Base-by-base conservation (phyloP, 495 filamentous ascomycete genomes). In the Aspergillus bridgeri region DNA sequence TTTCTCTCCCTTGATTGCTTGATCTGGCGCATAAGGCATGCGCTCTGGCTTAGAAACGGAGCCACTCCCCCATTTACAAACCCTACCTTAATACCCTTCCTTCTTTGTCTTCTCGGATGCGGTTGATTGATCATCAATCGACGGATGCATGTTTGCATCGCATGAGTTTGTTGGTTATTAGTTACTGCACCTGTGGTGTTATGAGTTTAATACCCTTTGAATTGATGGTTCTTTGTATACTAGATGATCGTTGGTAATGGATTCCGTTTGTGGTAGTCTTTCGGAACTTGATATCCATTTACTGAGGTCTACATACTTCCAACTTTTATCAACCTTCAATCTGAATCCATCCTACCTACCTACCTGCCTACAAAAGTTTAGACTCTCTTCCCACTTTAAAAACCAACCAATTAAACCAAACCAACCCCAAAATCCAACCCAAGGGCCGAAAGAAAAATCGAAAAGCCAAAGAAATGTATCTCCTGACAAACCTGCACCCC, bases 61-160 rank as follows among this genome's bases (percentile, higher is more conserved):
- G 18, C 19, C 21, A 19, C 15, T 45, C 11, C 43, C 45, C 45
- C 21, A 18, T 20, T 18, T 20, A 47, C 24, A n/a, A n/a, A n/a
- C n/a, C n/a, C n/a, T n/a, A n/a, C n/a, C 45, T 58, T 54, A 54
- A 54, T 57, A 58, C 48, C 56, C 53, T 46, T 46, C 52, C 48
- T 51, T 56, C 13, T 22, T 15, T 38, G 22, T 59, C 13, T n/a
- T 23, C 22, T 48, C 20, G n/a, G 19, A 13, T 22, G 5, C 18
- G 29, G 24, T 50, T 38, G 33, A 38, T 38, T 38, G 33, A 38
- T 38, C 17, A 38, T 38, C 4, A 38, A 38, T 38, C 33, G 33
- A 38, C 33, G 33, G 17, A 22, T 23, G 23, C 27, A 47, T 42
- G 24, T 47, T 19, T 47, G 51, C 21, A 29, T 54, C 22, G 45